Conservation (phyloP, 2,329 filamentous ascomycete species). For the Hypoxylon rubiginosum region DNA sequence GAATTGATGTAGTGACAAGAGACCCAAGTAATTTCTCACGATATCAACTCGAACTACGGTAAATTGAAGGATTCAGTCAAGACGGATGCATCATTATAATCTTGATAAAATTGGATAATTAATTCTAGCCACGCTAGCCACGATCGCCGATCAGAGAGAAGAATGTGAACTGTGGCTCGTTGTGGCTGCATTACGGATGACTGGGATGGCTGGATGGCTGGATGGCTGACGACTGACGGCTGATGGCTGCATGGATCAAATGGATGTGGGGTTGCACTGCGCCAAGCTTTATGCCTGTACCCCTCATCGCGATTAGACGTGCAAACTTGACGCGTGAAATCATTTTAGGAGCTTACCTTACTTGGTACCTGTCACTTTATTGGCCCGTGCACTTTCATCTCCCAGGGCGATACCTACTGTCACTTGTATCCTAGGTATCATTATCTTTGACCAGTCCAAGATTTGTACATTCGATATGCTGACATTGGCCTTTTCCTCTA, state of each 20-base stretch:
- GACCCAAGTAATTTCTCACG: not conserved
- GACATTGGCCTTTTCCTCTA: not conserved
- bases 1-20: not conserved
- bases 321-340: conserved; percentile 35
- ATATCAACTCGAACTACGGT: not conserved
- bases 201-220: conserved; percentile 1
- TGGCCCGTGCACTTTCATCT: conserved; percentile 18
- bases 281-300: conserved; percentile 7
- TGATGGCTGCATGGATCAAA: not conserved
- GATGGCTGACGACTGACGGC: not conserved
- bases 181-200: not conserved
- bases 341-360: conserved; percentile 15
- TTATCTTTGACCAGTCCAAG: not conserved
- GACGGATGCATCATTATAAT: conserved; percentile 27
- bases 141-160: conserved; percentile 22
- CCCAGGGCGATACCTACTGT: not conserved
- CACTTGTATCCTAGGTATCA: not conserved
- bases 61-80: conserved; percentile 24
- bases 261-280: not conserved
- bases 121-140: conserved; percentile 3
- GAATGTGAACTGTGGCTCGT: not conserved
- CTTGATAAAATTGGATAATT: conserved; percentile 21
- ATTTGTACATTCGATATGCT: conserved; percentile 1
- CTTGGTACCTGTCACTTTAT: not conserved
- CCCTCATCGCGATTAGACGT: conserved; percentile 37